Evolutionary conservation across 345 rosid species (phyloP), one percentile per base, ranked within the genome.

Genomic region (Orychophragmus violaceus): DNA sequence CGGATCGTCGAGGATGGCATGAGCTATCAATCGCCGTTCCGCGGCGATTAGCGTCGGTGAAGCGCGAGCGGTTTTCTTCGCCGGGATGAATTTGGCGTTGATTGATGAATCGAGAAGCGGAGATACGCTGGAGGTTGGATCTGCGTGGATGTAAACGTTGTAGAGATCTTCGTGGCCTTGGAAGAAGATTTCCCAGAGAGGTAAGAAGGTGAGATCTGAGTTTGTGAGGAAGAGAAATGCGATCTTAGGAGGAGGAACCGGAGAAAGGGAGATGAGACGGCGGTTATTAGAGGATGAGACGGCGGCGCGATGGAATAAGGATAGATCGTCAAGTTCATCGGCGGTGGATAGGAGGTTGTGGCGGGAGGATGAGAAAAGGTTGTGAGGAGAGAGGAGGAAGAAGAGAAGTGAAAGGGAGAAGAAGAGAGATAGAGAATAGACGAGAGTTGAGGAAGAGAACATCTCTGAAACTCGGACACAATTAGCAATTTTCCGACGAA

Each of bases 221-320:
- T 89, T 89, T 0, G 98, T 91, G 32, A 91, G 87, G 83, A 91
- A 91, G 61, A 91, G 95, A 68, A 91, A 91, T 8, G 98, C 98
- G 70, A 91, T 85, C 69, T 85, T 91, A 0, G 95, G 92, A 5
- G 64, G 74, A 16, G 91, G 82, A 33, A 70, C 64, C 0, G 44
- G 86, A 30, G 87, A 74, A 56, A 75, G 60, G 22, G 78, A 74
- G 39, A 67, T 55, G 58, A 65, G 58, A 14, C 69, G 78, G n/a
- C 78, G 78, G 49, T 33, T 52, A 21, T 17, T 64, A 16, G 77
- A 46, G 33, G 80, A 39, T 1, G 77, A 44, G 2, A 45, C 32
- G 13, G 80, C 28, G 33, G 92, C 98, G 54, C 79, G 79, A 28
- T 58, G 83, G 80, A 91, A 91, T 72, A 89, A 89, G 1, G 80